A percentile compares a stretch with the other conserved stretches of the same genome.
phyloP scores from a whole-genome alignment of 2,329 filamentous ascomycete species.

The Ambrosiella xylebori region DNA sequence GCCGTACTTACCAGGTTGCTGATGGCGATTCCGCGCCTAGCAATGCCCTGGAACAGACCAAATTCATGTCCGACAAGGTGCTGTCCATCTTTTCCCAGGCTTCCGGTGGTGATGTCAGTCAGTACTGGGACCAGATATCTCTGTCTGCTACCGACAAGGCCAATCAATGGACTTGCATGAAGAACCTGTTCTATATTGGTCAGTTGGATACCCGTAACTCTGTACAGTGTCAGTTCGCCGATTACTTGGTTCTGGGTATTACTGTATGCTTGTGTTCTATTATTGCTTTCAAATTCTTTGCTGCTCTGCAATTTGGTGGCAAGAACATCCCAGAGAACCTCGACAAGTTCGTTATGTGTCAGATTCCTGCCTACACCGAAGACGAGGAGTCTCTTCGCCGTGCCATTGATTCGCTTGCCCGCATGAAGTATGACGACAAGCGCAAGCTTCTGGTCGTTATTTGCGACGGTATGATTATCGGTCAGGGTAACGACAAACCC shows the following conservation, averaged over 20 bases:
- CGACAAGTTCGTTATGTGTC: conserved; percentile 96
- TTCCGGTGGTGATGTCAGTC: conserved; percentile 63
- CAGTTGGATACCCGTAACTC: conserved; percentile 86
- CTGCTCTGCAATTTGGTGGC: conserved; percentile 79
- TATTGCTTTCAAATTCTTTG: conserved; percentile 91
- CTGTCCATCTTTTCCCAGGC: conserved; percentile 59
- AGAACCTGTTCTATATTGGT: conserved; percentile 90
- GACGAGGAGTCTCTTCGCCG: conserved; percentile 93
- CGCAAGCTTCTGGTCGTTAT: conserved; percentile 84
- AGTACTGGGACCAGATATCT: conserved; percentile 59
- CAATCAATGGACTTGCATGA: conserved; percentile 66
- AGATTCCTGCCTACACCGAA: conserved; percentile 94
- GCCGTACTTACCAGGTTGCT: conserved; percentile 44
- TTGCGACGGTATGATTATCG: conserved; percentile 98
- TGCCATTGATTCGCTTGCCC: conserved; percentile 87
- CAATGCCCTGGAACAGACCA: conserved; percentile 32
- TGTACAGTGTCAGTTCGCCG: conserved; percentile 65
- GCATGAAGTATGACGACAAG: conserved; percentile 97
- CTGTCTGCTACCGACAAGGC: conserved; percentile 38
- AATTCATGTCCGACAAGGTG: conserved; percentile 70
- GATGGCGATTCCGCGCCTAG: conserved; percentile 31
- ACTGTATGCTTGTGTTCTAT: conserved; percentile 64
- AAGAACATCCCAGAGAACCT: conserved; percentile 90
- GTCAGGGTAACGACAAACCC: conserved; percentile 89
- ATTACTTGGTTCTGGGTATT: conserved; percentile 75